Evolutionary conservation across 176 grass and related monocot genomes (phyloP).

Genomic region (Olyra latifolia): DNA sequence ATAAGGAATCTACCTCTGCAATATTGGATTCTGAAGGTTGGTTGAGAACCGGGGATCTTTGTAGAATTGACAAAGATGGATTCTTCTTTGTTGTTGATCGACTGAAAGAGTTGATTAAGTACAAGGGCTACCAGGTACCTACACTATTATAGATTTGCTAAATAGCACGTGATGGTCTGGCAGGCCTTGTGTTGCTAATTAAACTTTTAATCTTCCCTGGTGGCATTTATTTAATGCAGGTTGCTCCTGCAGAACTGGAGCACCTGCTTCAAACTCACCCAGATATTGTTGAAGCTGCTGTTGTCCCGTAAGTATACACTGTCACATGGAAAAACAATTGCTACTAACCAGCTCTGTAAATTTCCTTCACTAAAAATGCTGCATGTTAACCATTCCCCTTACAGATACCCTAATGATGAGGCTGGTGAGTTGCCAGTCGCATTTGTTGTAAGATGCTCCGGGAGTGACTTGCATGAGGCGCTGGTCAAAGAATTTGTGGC

Average conservation of each 20-base stretch:
- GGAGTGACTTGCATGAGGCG: constrained; percentile 16
- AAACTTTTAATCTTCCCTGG: background rate
- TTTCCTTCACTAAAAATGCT: background rate
- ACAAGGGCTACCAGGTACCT: constrained; percentile 64
- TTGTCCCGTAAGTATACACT: constrained; percentile 43
- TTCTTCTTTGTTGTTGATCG: constrained; percentile 47
- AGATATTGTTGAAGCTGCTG: constrained; percentile 45
- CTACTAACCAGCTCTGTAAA: background rate
- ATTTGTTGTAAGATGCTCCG: constrained; percentile 19
- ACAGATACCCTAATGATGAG: constrained; percentile 42
- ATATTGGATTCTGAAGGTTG: constrained; percentile 51
- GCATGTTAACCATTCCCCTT: background rate
- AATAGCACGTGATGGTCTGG: background rate
- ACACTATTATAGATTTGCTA: background rate
- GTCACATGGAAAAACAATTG: background rate
- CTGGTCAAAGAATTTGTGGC: constrained; percentile 46
- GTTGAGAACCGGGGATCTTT: constrained; percentile 59
- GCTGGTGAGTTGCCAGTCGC: constrained; percentile 49
- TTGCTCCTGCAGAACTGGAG: constrained; percentile 51
- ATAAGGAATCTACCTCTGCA: constrained; percentile 39
- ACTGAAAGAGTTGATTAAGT: constrained; percentile 62
- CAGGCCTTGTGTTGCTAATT: background rate
- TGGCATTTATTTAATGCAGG: constrained; percentile 23
- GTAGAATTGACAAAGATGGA: constrained; percentile 48
- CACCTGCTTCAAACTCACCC: constrained; percentile 51